Evolutionary conservation across 768 basidiomycete genomes (phyloP), one percentile per base, ranked within the genome.

Genomic region (Tubosaeta brunneosetosa): DNA sequence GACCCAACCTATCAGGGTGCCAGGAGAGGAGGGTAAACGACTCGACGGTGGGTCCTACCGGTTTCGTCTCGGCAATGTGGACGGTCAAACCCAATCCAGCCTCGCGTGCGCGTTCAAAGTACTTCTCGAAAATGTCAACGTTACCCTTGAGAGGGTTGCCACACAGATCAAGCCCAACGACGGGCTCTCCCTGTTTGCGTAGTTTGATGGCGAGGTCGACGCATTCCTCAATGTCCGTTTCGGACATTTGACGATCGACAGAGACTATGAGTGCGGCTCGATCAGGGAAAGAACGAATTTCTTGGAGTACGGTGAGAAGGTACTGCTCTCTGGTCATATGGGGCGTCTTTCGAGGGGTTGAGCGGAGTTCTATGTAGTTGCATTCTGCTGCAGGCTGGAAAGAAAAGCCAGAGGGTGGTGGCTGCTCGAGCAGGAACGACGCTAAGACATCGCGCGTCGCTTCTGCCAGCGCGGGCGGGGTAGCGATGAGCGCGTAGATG

Each of bases 1-100:
- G 91, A 0, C 91, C 87, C 0, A 93, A 72, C 40, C 91, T 74
- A 47, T 84, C 74, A 0, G 90, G 90, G 19, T 69, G 66, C 66
- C 77, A 84, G 1, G 80, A 79, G 0, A 92, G 76, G 12, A 92
- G 70, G 34, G 71, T 64, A 9, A 78, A 66, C 1, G 85, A 85
- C 54, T 93, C 91, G 47, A 74, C 71, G 3, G 74, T 7, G 81
- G 68, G 62, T 81, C 82, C 26, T 68, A 61, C 8, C 52, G 50
- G 0, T 78, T 82, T 84, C 83, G 86, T 88, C 77, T 94, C 91
- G 2, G 91, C 88, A 47, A 92, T 84, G 66, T 93, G 91, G 34
- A 92, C 65, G 0, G 91, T 93, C n/a, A 91, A 59, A 2, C 83
- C 77, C 8, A 93, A 66, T 1, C 87, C 88, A 1, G 77, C 82